These are phyloP conservation scores for Leptographium galeiforme DNA, from an alignment of 2,329 filamentous ascomycete genomes.

Conservation along the genomic window DNA sequence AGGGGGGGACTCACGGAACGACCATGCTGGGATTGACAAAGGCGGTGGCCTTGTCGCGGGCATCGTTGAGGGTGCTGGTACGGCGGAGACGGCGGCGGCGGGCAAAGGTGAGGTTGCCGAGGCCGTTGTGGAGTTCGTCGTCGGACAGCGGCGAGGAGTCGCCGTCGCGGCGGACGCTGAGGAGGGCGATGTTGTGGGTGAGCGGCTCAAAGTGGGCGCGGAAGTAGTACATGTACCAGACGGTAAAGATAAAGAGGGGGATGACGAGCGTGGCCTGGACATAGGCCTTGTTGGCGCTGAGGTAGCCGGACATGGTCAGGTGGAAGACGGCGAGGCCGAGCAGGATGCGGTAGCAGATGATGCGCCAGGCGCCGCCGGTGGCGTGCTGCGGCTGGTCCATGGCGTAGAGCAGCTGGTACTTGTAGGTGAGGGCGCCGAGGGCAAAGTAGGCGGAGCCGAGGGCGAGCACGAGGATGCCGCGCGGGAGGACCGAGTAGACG, in stretches of 20 bases:
- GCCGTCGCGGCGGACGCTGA: constrained; percentile 60
- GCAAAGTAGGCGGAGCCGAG: constrained; percentile 74
- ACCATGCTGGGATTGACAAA: constrained; percentile 70
- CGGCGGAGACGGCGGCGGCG: constrained; percentile 24
- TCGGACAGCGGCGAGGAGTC: constrained; percentile 31
- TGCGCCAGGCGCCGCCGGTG: constrained; percentile 86
- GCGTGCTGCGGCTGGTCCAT: constrained; percentile 96
- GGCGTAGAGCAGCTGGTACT: constrained; percentile 93
- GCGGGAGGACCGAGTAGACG: constrained; percentile 78
- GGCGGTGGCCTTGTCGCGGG: constrained; percentile 51
- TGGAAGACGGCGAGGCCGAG: constrained; percentile 82
- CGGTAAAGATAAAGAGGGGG: constrained; percentile 64
- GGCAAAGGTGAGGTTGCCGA: constrained; percentile 21
- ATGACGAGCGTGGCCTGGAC: constrained; percentile 58
- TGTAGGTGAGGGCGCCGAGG: constrained; percentile 80
- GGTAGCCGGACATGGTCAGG: constrained; percentile 74
- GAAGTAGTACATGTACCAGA: constrained; percentile 85
- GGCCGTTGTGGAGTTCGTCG: constrained; percentile 21
- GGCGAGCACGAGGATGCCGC: constrained; percentile 68
- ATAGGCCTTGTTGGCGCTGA: constrained; percentile 63
- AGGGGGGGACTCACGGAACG: constrained; percentile 39
- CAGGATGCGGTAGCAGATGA: constrained; percentile 87
- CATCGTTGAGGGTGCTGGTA: constrained; percentile 58
- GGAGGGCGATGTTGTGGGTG: constrained; percentile 81
- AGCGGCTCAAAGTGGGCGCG: constrained; percentile 71